Percentiles rank a stretch among this genome's conserved stretches.
phyloP scores from a whole-genome alignment of 352 stramenopile genomes.

The Globisporangium rhizosaccharum region DNA sequence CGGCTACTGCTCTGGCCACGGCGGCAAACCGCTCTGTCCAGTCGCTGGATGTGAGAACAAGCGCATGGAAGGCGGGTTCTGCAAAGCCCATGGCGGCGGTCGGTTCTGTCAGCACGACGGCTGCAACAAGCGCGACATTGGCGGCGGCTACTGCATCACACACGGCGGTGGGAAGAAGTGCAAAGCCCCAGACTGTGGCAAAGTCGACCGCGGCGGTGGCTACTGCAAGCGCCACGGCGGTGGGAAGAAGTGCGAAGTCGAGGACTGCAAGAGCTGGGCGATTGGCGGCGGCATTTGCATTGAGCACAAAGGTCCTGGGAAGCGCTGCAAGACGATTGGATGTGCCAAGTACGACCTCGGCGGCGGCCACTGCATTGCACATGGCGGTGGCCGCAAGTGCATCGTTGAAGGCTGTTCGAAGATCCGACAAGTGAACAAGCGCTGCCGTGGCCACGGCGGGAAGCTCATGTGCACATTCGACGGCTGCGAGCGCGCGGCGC shows the following conservation, averaged over 20 bases:
- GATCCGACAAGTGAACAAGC: slow-evolving; percentile 83
- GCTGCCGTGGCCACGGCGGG: slow-evolving; percentile 73
- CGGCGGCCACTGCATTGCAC: slow-evolving; percentile 79
- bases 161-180: slow-evolving; percentile 88
- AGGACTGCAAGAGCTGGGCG: slow-evolving; percentile 77
- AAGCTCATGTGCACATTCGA: slow-evolving; percentile 75
- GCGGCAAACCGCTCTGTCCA: slow-evolving; percentile 72
- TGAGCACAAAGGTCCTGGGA: slow-evolving; percentile 72
- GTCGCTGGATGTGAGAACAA: slow-evolving; percentile 79
- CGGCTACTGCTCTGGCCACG: slow-evolving; percentile 79
- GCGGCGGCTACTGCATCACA: slow-evolving; percentile 78
- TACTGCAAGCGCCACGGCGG: slow-evolving; percentile 82
- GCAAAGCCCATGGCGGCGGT: slow-evolving; percentile 79
- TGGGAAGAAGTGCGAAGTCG: slow-evolving; percentile 79
- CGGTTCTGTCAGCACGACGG: slow-evolving; percentile 65
- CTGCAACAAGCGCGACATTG: slow-evolving; percentile 84
- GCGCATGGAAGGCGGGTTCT: slow-evolving; percentile 81
- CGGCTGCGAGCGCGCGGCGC: slow-evolving; percentile 71
- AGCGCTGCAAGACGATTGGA: slow-evolving; percentile 71
- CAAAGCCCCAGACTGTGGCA: slow-evolving; percentile 53
- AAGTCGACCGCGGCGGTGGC: slow-evolving; percentile 74
- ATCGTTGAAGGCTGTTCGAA: slow-evolving; percentile 80
- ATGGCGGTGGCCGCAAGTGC: slow-evolving; percentile 81
- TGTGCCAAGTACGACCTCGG: slow-evolving; percentile 81
- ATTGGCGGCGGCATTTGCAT: slow-evolving; percentile 71